Evolutionary conservation across 202 grass and related monocot genomes (phyloP), one percentile per base, ranked within the genome.

Genomic region (Sporobolus alterniflorus): DNA sequence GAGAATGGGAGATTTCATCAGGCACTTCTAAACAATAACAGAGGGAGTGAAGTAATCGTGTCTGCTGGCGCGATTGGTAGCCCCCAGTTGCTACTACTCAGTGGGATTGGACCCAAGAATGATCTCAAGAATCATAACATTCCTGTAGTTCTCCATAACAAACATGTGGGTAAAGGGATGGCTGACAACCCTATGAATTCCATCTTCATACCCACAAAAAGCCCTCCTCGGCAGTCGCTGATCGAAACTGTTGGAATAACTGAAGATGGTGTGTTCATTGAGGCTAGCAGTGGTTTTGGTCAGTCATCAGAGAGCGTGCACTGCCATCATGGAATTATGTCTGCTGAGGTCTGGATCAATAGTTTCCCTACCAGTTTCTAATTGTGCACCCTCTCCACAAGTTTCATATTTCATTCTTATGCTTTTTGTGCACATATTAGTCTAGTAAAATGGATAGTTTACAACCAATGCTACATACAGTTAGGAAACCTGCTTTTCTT

Each of bases 151-250:
- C 86, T 94, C 44, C 69, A 88, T 62, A 99, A 91, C 83, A 80
- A 88, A 70, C 70, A 96, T 56, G 97, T 99, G 17, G 97, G 97
- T 5, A 99, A 94, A 80, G 54, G 90, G 25, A 94, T 99, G 97
- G 92, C 93, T 28, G 97, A 99, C 55, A 99, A 99, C 39, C 97
- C 97, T 47, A 99, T 99, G 97, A 99, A 99, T 83, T 89, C 93
- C 26, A 99, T 99, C 64, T 99, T 99, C 79, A 80, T 99, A 85
- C 97, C 97, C 20, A 96, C 97, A 13, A 94, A 89, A 85, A 94
- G 87, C 70, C 91, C 91, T 26, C 91, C 94, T 31, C 75, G 71
- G 42, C 97, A 99, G 57, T 99, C 97, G 15, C 89, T 99, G 52
- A 96, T 99, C 64, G 87, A 99, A 82, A 99, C 91, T 63, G 97